Evolutionary conservation across 2,329 filamentous ascomycete species (phyloP).

Genomic region (Chaetomium olivaceum): DNA sequence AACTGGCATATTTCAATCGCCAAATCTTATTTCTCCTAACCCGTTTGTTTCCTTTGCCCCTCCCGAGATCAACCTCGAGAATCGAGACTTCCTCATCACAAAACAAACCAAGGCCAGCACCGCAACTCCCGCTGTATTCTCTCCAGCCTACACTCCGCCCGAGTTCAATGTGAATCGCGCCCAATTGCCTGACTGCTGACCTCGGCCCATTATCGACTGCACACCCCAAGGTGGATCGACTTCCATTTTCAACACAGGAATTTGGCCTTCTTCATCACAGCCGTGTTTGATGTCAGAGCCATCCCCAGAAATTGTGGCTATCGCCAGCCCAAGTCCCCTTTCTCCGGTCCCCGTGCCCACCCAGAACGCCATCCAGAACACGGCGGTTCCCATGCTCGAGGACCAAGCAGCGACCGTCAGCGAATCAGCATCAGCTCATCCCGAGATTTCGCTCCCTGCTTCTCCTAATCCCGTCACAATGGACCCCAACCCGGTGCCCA

Average conservation of each 20-base stretch:
- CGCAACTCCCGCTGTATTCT: background rate
- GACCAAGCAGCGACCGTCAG: constrained; percentile 54
- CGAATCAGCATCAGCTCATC: constrained; percentile 35
- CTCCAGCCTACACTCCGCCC: background rate
- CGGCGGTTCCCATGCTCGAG: constrained; percentile 53
- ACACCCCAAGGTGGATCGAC: background rate
- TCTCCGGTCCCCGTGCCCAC: constrained; percentile 49
- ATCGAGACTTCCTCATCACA: background rate
- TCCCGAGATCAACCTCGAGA: background rate
- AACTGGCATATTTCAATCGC: background rate
- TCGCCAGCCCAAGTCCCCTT: constrained; percentile 54
- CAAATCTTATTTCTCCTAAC: background rate
- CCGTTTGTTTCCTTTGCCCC: background rate
- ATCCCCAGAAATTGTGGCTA: constrained; percentile 52
- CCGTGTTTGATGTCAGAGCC: constrained; percentile 48
- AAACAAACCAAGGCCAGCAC: background rate
- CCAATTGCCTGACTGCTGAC: background rate
- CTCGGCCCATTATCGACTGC: background rate
- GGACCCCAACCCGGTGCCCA: constrained; percentile 32
- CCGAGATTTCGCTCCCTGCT: constrained; percentile 39
- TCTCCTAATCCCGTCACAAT: constrained; percentile 24
- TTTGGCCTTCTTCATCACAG: background rate
- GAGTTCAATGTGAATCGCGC: constrained; percentile 9
- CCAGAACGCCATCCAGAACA: constrained; percentile 46
- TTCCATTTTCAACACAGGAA: background rate